Evolutionary conservation across 2,329 filamentous ascomycete genomes (phyloP).

Genomic region (Pestalotiopsis sp.): DNA sequence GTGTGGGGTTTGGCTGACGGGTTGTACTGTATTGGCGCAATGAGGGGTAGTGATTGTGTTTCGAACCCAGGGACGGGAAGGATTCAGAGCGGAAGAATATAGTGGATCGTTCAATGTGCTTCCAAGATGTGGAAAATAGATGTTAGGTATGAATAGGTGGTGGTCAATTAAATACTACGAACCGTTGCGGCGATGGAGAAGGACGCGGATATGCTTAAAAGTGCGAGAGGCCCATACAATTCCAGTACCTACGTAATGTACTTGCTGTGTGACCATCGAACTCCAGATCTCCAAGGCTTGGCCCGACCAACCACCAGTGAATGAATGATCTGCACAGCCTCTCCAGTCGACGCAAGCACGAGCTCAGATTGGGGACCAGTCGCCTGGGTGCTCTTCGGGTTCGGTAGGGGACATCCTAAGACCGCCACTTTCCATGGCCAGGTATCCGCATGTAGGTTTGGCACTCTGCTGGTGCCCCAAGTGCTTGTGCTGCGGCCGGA

Average conservation of each 20-base stretch:
- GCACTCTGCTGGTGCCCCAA: no score
- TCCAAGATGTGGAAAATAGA: no score
- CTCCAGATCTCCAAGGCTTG: background rate
- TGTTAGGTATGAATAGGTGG: no score
- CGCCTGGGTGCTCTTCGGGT: background rate
- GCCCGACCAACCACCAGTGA: constrained; percentile 2
- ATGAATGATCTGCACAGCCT: constrained; percentile 13
- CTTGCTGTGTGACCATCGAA: background rate
- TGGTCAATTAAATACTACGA: no score
- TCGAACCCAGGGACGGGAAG: constrained; percentile 4
- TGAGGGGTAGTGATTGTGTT: constrained; percentile 12
- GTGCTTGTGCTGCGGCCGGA: background rate
- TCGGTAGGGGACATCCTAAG: background rate
- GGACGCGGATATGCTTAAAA: constrained; percentile 4
- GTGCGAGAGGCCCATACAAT: background rate
- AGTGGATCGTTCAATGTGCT: background rate
- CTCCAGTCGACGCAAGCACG: constrained; percentile 8
- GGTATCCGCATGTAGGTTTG: no score
- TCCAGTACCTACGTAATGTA: background rate
- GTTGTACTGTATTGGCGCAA: background rate
- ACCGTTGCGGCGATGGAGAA: background rate
- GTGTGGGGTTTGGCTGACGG: background rate
- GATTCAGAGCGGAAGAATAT: background rate
- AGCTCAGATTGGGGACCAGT: background rate
- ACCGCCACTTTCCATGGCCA: constrained; percentile 1